Evolutionary conservation across 2,329 filamentous ascomycete species (phyloP).

Genomic region (Microdochium paspali): DNA sequence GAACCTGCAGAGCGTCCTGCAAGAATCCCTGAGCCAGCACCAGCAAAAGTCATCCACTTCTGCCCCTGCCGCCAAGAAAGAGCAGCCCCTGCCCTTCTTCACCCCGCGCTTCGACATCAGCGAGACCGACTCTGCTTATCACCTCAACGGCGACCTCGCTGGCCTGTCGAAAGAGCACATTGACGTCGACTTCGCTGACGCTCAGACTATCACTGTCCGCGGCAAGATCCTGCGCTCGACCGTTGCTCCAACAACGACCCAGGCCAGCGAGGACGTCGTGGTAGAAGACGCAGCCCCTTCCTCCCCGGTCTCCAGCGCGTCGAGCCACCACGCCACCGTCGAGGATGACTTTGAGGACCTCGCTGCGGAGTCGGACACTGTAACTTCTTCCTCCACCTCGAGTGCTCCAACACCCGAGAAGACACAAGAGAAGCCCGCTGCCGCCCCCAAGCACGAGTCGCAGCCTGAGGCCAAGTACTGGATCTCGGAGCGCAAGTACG

Average conservation of each 20-base stretch:
- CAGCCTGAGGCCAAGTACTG: constrained; percentile 51
- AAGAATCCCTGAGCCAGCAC: background rate
- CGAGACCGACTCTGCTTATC: constrained; percentile 2
- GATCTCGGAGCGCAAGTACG: constrained; percentile 56
- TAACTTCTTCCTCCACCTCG: background rate
- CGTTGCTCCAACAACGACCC: background rate
- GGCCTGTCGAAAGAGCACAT: constrained; percentile 3
- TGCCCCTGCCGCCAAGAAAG: constrained; percentile 9
- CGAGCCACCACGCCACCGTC: constrained; percentile 3
- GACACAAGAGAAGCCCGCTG: constrained; percentile 1
- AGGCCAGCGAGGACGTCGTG: background rate
- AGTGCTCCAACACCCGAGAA: constrained; percentile 5
- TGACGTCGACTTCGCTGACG: constrained; percentile 3
- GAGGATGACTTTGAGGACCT: constrained; percentile 2
- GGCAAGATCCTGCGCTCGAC: constrained; percentile 21
- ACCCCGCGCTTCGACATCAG: constrained; percentile 4
- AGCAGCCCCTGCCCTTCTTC: constrained; percentile 1
- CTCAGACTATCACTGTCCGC: constrained; percentile 6
- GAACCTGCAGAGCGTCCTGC: background rate
- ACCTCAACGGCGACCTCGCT: constrained; percentile 3
- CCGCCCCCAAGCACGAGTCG: constrained; percentile 7
- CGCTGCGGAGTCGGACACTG: background rate
- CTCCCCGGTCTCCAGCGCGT: background rate
- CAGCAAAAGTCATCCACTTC: too few species aligned
- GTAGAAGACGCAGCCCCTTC: background rate